Evolutionary conservation across 768 basidiomycete genomes (phyloP), one percentile per base, ranked within the genome.

Genomic region (Mycena filopes): DNA sequence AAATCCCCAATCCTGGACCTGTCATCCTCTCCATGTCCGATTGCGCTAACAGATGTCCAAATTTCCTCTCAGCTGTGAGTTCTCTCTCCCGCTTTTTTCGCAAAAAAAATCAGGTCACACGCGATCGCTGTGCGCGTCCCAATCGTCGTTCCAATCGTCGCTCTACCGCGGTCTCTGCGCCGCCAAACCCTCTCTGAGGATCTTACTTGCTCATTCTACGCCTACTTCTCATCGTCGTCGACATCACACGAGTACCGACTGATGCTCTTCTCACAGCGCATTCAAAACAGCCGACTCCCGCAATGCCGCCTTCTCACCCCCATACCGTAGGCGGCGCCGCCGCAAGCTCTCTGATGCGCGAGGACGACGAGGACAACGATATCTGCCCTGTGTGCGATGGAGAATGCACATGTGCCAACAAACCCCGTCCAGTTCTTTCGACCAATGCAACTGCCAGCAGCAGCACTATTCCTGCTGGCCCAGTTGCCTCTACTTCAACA

Each of bases 331-430:
- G 76, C 82, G 72, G 71, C 75, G 80, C 74, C 78, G 67, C 72
- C 76, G 78, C 72, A 78, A 80, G 72, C 71, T 71, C 70, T 66
- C 71, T 69, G 69, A 73, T 55, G 61, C 72, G 55, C 64, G 82
- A 84, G 78, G 87, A 88, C 81, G 89, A 91, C 78, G 93, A 94
- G 74, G 91, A 92, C 84, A 86, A 87, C 86, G 90, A 93, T 76
- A 93, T 94, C 60, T 95, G 93, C 77, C 93, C 92, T 10, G 92
- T 94, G 68, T 95, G 93, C 91, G 93, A 94, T 83, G 89, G 91
- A 74, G 89, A 92, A 74, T 95, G 93, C 82, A 94, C 91, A 31
- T 94, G 93, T 83, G 76, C 79, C 77, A 87, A 84, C 82, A 81
- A 77, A 70, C 74, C 80, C 57, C 74, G 70, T 64, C 64, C 73